phyloP scores from a whole-genome alignment of 371 early-diverging fungal species.

The Actinomucor elegans region DNA sequence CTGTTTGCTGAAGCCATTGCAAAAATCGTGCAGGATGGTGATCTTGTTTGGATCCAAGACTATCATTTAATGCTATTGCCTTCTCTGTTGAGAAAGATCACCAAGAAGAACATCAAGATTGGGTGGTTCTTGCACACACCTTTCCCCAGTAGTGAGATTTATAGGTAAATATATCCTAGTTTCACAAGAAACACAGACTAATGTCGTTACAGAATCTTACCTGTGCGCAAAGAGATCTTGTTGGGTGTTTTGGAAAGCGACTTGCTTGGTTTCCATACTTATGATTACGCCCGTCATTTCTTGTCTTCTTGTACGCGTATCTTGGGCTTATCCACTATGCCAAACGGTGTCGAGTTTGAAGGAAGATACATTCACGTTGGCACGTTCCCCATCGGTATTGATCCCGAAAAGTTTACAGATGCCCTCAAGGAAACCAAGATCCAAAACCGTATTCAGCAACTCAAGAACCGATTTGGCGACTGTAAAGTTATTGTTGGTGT shows the following conservation, averaged over 20 bases:
- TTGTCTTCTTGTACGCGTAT: constrained; percentile 94
- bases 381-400: constrained; percentile 99
- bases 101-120: constrained; percentile 85
- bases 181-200: not conserved
- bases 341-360: constrained; percentile 91
- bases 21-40: constrained; percentile 83
- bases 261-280: constrained; percentile 95
- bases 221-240: constrained; percentile 89
- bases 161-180: constrained; percentile 53
- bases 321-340: constrained; percentile 86
- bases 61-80: constrained; percentile 99
- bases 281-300: constrained; percentile 99
- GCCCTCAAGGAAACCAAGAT: constrained; percentile 74
- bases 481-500: constrained; percentile 96
- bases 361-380: constrained; percentile 90
- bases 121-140: constrained; percentile 99
- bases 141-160: constrained; percentile 96
- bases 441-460: constrained; percentile 68
- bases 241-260: constrained; percentile 92
- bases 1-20: constrained; percentile 88
- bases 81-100: constrained; percentile 62
- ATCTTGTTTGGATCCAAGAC: constrained; percentile 99
- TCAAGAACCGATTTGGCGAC: constrained; percentile 87
- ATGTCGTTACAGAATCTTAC: constrained; percentile 35
- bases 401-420: constrained; percentile 91